Percentiles rank a stretch among this genome's conserved stretches.
These are phyloP conservation scores for Sisymbrium altissimum DNA, from an alignment of 345 rosid genomes.

Conservation along the genomic window DNA sequence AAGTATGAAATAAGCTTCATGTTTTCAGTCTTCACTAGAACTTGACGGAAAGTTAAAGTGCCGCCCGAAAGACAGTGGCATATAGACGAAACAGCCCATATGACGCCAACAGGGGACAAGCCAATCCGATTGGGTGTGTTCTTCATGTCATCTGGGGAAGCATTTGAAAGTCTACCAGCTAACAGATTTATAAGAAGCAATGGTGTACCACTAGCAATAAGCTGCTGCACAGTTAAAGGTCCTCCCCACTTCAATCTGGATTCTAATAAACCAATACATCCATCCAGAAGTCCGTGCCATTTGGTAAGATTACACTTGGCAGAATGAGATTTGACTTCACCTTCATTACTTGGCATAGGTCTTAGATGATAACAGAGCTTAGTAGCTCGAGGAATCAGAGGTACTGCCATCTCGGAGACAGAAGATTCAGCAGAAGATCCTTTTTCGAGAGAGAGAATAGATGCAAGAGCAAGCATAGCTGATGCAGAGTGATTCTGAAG, in stretches of 20 bases:
- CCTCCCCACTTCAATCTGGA: conserved; percentile 82
- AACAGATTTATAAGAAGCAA: conserved; percentile 68
- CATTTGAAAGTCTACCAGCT: conserved; percentile 40
- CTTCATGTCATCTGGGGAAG: conserved; percentile 43
- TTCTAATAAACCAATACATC: conserved; percentile 88
- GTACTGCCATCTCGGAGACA: conserved; percentile 68
- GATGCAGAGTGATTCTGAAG: conserved; percentile 70
- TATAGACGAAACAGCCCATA: conserved; percentile 85
- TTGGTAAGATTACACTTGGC: conserved; percentile 46
- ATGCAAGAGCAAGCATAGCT: conserved; percentile 92
- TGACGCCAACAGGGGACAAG: conserved; percentile 80
- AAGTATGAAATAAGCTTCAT: conserved; percentile 56
- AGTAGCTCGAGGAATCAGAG: conserved; percentile 85
- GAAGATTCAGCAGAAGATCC: conserved; percentile 74
- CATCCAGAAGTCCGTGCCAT: conserved; percentile 92
- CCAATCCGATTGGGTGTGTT: conserved; percentile 44
- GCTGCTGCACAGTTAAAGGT: conserved; percentile 74
- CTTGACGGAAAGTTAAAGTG: conserved; percentile 65
- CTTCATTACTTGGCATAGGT: conserved; percentile 44
- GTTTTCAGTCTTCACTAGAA: conserved; percentile 59
- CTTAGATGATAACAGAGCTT: conserved; percentile 74
- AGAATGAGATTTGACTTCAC: conserved; percentile 30
- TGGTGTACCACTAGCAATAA: conserved; percentile 81
- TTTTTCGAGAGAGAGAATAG: conserved; percentile 86
- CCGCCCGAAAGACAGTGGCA: conserved; percentile 86